Evolutionary conservation across 768 basidiomycete species (phyloP), one percentile per base, ranked within the genome.

Genomic region (Naganishia vaughanmartiniae): DNA sequence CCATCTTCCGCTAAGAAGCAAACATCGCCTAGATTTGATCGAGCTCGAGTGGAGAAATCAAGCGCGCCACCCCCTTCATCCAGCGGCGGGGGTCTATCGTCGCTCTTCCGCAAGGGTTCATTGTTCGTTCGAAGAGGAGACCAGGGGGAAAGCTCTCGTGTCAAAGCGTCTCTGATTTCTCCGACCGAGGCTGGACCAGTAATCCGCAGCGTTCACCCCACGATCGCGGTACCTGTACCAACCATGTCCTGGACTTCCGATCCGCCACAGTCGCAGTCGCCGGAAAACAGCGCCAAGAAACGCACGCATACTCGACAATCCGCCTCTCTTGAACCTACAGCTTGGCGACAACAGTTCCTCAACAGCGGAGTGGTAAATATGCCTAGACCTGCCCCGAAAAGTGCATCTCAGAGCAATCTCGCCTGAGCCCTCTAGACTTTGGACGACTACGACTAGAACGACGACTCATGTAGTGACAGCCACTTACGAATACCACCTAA

Each of bases 311-410:
- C 46, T 66, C 48, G 53, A 51, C 65, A 51, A 34, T 30, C 65
- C 14, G 48, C 65, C 7, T 53, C 48, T 24, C 65, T 66, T 12
- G 46, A 51, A 53, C 65, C 65, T 12, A 54, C 65, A 33, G 65
- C 46, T 26, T 66, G 65, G 65, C 53, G 65, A 54, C 48, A 66
- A 45, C 65, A 66, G n/a, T 66, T 66, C 31, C 24, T 66, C 6
- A 54, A 34, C 6, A 66, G 65, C 30, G 60, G 60, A 42, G 39
- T 34, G 42, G 30, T 63, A 42, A 66, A 51, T 31, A 53, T 66
- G 65, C 65, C 53, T 53, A 19, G 48, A 28, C 65, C 65, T 53
- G 65, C 65, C 31, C 53, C 65, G 42, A 63, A 63, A n/a, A 46
- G 60, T 30, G 39, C 60, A 19, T 63, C 60, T n/a, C 60, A 63